Evolutionary conservation across 805 yeast genomes (phyloP).

Genomic region (Metschnikowia orientalis): DNA sequence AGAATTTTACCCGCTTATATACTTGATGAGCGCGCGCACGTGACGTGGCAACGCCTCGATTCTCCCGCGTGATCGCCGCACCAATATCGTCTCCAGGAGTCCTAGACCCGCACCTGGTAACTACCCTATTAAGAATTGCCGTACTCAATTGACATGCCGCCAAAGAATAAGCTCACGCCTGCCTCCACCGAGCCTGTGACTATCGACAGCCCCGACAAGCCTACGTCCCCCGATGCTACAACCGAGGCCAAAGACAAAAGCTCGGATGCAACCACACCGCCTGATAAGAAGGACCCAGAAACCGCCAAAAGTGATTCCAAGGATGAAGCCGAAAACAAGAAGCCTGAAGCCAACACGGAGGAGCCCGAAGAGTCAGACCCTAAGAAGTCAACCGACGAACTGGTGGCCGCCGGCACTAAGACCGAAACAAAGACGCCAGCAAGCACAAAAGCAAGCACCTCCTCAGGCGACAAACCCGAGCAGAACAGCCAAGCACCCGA

Average conservation of each 20-base stretch:
- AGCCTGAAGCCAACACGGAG: not conserved
- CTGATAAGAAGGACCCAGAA: not conserved
- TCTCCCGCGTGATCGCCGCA: conserved; percentile 1
- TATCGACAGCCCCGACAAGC: conserved; percentile 15
- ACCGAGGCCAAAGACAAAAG: not conserved
- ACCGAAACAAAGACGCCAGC: not conserved
- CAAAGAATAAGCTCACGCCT: conserved; percentile 24
- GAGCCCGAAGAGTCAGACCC: no score
- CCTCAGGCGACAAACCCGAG: not conserved
- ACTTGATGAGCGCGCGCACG: conserved; percentile 3
- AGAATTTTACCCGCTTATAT: conserved; percentile 2
- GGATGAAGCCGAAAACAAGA: not conserved
- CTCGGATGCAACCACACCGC: conserved; percentile 1
- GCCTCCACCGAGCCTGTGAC: conserved; percentile 35
- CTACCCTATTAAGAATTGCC: not conserved
- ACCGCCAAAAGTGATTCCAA: conserved; percentile 2
- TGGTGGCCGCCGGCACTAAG: conserved; percentile 3
- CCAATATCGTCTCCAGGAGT: conserved; percentile 3
- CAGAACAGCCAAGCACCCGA: not conserved
- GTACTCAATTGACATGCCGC: conserved; percentile 7
- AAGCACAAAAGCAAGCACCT: not conserved
- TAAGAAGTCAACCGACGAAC: no score
- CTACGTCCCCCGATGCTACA: conserved; percentile 2
- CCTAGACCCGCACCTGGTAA: not conserved
- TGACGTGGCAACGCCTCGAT: conserved; percentile 1